These are phyloP conservation scores for Arachnomyces sp. DNA, from an alignment of 2,329 filamentous ascomycete genomes.

Conservation along the genomic window DNA sequence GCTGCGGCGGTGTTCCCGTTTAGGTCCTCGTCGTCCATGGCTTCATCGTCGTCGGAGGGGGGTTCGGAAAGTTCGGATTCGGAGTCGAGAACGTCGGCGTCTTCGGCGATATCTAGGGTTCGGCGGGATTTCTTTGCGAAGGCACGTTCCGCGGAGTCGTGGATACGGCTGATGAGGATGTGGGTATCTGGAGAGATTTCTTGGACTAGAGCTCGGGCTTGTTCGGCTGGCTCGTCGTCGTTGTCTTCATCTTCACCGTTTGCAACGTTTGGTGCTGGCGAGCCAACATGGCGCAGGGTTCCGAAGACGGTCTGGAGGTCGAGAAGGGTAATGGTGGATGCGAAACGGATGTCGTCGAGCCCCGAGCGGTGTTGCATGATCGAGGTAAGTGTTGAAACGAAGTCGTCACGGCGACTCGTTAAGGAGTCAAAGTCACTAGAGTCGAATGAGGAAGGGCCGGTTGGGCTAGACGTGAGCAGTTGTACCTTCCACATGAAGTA, in stretches of 20 bases:
- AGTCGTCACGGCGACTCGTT: conserved; percentile 51
- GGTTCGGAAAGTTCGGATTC: conserved; percentile 55
- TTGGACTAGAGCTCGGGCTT: conserved; percentile 56
- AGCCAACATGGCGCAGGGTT: conserved; percentile 51
- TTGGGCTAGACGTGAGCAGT: conserved; percentile 48
- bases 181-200: conserved; percentile 58
- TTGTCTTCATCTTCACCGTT: conserved; percentile 38
- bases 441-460: conserved; percentile 48
- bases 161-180: conserved; percentile 63
- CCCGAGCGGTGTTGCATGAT: conserved; percentile 43
- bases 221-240: conserved; percentile 42
- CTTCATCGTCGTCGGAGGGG: conserved; percentile 32
- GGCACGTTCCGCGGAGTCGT: conserved; percentile 65
- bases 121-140: conserved; percentile 59
- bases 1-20: conserved; percentile 29
- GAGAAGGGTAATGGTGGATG: conserved; percentile 66
- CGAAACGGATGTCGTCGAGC: conserved; percentile 69
- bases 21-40: conserved; percentile 30
- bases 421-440: conserved; percentile 59
- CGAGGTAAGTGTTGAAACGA: conserved; percentile 40
- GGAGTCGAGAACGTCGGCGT: conserved; percentile 58
- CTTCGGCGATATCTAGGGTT: conserved; percentile 30
- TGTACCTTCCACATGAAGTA: conserved; percentile 94
- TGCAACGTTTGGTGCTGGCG: conserved; percentile 29
- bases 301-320: conserved; percentile 77